phyloP scores from a whole-genome alignment of 2,329 filamentous ascomycete species.

The Ophiosphaerella narmari region DNA sequence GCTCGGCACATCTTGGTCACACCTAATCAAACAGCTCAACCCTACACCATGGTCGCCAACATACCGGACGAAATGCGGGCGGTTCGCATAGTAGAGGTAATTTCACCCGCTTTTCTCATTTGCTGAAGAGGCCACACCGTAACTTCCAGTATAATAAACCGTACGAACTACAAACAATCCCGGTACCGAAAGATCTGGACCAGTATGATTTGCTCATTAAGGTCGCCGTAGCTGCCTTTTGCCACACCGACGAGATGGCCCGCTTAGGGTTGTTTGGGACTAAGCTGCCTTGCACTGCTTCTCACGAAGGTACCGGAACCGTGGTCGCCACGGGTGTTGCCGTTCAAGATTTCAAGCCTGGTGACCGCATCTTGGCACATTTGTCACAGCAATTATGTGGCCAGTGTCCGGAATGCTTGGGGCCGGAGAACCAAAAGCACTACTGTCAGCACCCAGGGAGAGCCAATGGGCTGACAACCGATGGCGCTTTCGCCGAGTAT shows the following conservation, averaged over 20 bases:
- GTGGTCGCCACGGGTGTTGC: conserved; percentile 54
- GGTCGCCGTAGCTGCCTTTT: conserved; percentile 63
- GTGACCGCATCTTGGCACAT: conserved; percentile 62
- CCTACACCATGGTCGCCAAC: too few species aligned
- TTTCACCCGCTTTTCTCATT: too few species aligned
- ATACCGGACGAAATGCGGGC: too few species aligned
- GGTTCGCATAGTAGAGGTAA: too few species aligned
- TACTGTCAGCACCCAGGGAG: conserved; percentile 51
- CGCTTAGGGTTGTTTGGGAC: conserved; percentile 54
- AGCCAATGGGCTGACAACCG: conserved; percentile 40
- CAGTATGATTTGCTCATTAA: conserved; percentile 64
- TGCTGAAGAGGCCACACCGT: too few species aligned
- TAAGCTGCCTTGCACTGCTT: conserved; percentile 54
- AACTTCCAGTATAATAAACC: conserved; percentile 56
- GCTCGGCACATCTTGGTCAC: too few species aligned
- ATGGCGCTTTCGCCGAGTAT: conserved; percentile 58
- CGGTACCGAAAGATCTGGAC: conserved; percentile 53
- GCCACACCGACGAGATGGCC: conserved; percentile 67
- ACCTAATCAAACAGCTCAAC: too few species aligned
- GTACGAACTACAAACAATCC: conserved; percentile 58
- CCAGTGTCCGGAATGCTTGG: conserved; percentile 57
- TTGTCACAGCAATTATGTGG: conserved; percentile 60
- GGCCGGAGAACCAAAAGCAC: conserved; percentile 55
- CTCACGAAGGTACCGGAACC: conserved; percentile 59
- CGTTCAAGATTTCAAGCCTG: conserved; percentile 52